phyloP scores from a whole-genome alignment of 441 rosid genomes.

The Eutrema salsugineum region DNA sequence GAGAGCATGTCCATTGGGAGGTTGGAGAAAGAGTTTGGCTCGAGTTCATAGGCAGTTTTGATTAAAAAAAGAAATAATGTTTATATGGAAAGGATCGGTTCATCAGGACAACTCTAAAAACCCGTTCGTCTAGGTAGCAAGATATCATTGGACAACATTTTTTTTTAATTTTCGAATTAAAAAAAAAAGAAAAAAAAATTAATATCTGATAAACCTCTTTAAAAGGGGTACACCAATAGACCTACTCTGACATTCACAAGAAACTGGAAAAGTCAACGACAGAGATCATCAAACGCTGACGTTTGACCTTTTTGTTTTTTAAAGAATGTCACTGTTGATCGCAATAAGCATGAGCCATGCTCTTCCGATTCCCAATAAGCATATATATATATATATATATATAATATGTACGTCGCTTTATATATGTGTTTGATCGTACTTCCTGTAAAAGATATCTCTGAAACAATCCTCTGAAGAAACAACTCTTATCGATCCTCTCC shows the following conservation, averaged over 20 bases:
- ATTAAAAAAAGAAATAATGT: no score
- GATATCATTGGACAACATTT: no score
- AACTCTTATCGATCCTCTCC: not conserved
- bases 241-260: not conserved
- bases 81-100: no score
- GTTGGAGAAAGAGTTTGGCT: no score
- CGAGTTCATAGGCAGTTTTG: no score
- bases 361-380: not conserved
- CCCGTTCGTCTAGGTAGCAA: no score
- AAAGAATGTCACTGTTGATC: not conserved
- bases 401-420: not conserved
- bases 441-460: not conserved
- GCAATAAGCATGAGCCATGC: not conserved
- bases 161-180: no score
- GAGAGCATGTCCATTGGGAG: no score
- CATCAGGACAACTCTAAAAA: no score
- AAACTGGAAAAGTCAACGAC: not conserved
- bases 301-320: not conserved
- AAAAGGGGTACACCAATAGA: no score
- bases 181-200: no score
- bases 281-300: not conserved
- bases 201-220: no score
- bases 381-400: not conserved
- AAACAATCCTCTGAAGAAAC: not conserved
- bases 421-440: not conserved